Evolutionary conservation across 192 early-diverging fungal genomes (phyloP).

Genomic region (Geosiphon pyriformis): DNA sequence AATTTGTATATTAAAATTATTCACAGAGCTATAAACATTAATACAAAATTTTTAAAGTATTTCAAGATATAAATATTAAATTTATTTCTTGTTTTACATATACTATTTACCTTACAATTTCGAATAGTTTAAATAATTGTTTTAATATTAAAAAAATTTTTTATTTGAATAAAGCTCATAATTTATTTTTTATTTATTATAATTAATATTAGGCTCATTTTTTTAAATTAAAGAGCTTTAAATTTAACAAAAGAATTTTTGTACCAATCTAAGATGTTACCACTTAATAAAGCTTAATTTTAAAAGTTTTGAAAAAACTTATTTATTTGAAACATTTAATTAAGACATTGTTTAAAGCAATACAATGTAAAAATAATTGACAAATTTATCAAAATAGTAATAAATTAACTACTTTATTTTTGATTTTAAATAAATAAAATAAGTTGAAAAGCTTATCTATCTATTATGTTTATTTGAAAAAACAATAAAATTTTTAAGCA

Average conservation of each 20-base stretch:
- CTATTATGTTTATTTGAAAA: background rate
- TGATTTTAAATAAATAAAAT: background rate
- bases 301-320: background rate
- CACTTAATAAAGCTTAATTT: background rate
- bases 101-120: background rate
- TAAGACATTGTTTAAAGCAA: background rate
- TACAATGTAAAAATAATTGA: background rate
- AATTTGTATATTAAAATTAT: background rate
- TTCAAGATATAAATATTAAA: background rate
- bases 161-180: background rate
- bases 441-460: background rate
- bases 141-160: background rate
- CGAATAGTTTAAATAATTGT: background rate
- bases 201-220: background rate
- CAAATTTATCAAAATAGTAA: background rate
- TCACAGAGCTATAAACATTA: background rate
- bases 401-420: background rate
- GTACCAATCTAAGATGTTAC: background rate
- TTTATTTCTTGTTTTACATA: background rate
- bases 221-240: background rate
- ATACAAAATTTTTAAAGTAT: background rate
- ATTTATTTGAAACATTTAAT: background rate
- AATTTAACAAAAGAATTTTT: background rate
- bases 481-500: background rate
- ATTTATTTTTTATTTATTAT: background rate